phyloP scores from a whole-genome alignment of 2,329 filamentous ascomycete species.

The Berkeleyomyces basicola region DNA sequence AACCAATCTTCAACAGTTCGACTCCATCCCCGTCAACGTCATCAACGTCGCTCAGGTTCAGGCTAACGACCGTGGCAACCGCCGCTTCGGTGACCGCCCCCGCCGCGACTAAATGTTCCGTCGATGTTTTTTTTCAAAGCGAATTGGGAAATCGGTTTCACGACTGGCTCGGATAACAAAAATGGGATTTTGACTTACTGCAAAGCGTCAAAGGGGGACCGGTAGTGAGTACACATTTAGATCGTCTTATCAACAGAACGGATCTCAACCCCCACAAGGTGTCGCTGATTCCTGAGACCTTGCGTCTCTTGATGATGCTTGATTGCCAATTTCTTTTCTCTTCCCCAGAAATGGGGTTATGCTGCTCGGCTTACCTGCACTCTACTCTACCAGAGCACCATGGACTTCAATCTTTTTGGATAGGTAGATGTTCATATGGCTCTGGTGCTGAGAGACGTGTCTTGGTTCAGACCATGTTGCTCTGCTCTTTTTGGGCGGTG shows the following conservation, averaged over 20 bases:
- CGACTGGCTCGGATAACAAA: constrained; percentile 13
- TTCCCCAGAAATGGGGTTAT: neutral
- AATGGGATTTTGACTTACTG: constrained; percentile 23
- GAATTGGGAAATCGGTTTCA: constrained; percentile 18
- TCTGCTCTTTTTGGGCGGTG: neutral
- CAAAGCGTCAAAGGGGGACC: constrained; percentile 37
- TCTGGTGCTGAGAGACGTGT: neutral
- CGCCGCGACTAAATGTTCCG: constrained; percentile 27
- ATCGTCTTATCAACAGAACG: constrained; percentile 34
- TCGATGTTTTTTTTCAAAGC: constrained; percentile 5
- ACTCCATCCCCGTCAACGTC: constrained; percentile 93
- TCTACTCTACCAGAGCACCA: neutral
- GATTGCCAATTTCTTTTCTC: constrained; percentile 54
- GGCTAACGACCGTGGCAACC: constrained; percentile 58
- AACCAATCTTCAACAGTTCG: constrained; percentile 50
- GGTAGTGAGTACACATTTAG: constrained; percentile 40
- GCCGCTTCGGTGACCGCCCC: constrained; percentile 51
- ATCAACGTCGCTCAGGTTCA: constrained; percentile 80
- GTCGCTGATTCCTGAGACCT: constrained; percentile 62
- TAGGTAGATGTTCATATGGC: neutral
- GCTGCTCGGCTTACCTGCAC: neutral
- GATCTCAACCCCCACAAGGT: constrained; percentile 54
- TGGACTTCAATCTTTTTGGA: neutral
- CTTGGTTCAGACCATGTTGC: neutral
- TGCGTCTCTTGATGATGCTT: constrained; percentile 57